Evolutionary conservation across 129 eudicot genomes (phyloP).

Genomic region (Lonicera japonica): DNA sequence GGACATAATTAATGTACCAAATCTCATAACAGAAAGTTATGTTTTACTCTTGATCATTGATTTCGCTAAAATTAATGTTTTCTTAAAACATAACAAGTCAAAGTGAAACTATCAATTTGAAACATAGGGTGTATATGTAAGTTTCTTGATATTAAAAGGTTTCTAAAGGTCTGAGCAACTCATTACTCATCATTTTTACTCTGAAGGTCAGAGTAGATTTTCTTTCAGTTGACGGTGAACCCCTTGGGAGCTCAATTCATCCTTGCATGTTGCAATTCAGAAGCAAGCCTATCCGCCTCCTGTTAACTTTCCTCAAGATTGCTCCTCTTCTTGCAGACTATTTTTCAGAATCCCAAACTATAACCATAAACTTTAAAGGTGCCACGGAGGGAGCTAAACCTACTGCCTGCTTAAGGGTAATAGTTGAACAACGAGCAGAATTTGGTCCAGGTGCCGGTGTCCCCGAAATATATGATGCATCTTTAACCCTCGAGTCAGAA

Average conservation of each 20-base stretch:
- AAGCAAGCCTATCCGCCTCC: slow-evolving; percentile 62
- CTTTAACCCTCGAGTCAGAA: slow-evolving; percentile 50
- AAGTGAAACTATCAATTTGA: too few relatives aligned
- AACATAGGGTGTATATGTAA: too few relatives aligned
- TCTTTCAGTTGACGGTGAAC: slow-evolving; percentile 43
- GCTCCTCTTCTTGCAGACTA: slow-evolving; percentile 71
- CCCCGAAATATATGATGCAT: slow-evolving; percentile 69
- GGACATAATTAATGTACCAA: too few relatives aligned
- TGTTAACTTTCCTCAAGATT: slow-evolving; percentile 53
- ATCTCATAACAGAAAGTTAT: too few relatives aligned
- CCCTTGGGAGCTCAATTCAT: slow-evolving; percentile 53
- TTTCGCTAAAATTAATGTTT: too few relatives aligned
- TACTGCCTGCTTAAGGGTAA: slow-evolving; percentile 56
- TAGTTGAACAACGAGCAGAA: slow-evolving; percentile 75
- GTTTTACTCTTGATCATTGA: too few relatives aligned
- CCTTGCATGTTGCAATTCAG: slow-evolving; percentile 74
- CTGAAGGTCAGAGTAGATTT: slow-evolving; percentile 86
- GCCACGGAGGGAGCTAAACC: slow-evolving; percentile 42
- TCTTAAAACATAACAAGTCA: too few relatives aligned
- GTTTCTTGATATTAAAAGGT: background rate
- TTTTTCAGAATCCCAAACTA: slow-evolving; percentile 64
- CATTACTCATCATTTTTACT: too few relatives aligned
- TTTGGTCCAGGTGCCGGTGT: slow-evolving; percentile 48
- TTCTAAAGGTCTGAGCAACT: background rate
- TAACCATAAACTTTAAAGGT: slow-evolving; percentile 48